Evolutionary conservation across 441 rosid species (phyloP).

Genomic region (Adansonia gregorii): DNA sequence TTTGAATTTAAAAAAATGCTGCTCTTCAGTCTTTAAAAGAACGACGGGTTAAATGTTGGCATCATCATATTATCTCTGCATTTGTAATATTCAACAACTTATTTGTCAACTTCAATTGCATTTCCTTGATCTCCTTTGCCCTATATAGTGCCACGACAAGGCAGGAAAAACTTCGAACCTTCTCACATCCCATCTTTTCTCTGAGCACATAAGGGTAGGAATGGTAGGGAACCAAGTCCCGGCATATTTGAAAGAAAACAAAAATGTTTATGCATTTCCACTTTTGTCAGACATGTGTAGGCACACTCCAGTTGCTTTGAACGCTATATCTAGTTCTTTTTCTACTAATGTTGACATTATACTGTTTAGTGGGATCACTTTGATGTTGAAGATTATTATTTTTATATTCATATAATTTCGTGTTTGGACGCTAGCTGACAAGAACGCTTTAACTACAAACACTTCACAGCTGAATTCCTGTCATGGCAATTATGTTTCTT

Average conservation of each 20-base stretch:
- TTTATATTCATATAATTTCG: neutral
- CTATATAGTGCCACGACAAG: neutral
- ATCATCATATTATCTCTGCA: neutral
- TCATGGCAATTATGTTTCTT: neutral
- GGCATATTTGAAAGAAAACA: neutral
- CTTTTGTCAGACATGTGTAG: neutral
- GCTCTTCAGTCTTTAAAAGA: neutral
- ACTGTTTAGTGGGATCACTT: neutral
- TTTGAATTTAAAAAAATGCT: neutral
- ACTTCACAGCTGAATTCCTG: neutral
- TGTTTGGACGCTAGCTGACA: constrained; percentile 17
- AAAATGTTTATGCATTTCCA: neutral
- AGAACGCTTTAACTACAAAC: neutral
- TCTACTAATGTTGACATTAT: neutral
- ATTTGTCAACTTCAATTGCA: neutral
- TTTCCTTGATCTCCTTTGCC: neutral
- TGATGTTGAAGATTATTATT: neutral
- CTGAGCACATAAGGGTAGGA: neutral
- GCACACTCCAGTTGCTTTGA: constrained; percentile 1
- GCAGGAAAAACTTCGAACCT: neutral
- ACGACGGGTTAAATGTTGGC: neutral
- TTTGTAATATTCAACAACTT: neutral
- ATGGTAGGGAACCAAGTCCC: neutral
- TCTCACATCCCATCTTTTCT: neutral
- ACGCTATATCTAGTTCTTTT: neutral